A percentile compares a stretch with the other conserved stretches of the same genome.
Evolutionary conservation across 2,329 filamentous ascomycete genomes (phyloP).

Genomic region (Podosphaera fusca): DNA sequence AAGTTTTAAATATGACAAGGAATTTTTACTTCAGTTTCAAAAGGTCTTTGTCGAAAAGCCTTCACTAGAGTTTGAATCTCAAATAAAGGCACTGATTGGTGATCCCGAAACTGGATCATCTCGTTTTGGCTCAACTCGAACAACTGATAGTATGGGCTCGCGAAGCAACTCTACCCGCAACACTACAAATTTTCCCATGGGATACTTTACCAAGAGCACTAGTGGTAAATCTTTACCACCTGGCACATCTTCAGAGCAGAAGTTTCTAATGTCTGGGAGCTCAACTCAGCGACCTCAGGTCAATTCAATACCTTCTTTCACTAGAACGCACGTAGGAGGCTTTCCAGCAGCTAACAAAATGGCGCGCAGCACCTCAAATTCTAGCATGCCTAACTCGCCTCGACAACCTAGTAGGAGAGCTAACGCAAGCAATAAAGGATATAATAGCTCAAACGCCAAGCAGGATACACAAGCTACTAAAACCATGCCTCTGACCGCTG

Average conservation of each 20-base stretch:
- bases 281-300: constrained; percentile 25
- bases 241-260: constrained; percentile 54
- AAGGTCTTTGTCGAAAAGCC: constrained; percentile 92
- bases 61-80: constrained; percentile 74
- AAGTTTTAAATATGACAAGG: constrained; percentile 83
- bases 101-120: constrained; percentile 43
- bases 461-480: constrained; percentile 51
- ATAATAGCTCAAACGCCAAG: constrained; percentile 22
- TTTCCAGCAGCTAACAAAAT: constrained; percentile 41
- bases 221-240: constrained; percentile 40
- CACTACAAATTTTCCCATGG: constrained; percentile 39
- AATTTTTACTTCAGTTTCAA: constrained; percentile 92
- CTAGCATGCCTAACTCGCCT: constrained; percentile 44
- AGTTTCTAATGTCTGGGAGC: constrained; percentile 42
- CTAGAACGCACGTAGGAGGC: constrained; percentile 30
- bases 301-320: constrained; percentile 36
- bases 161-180: constrained; percentile 26
- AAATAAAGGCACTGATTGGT: constrained; percentile 69
- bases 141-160: constrained; percentile 26
- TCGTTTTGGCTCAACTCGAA: constrained; percentile 37
- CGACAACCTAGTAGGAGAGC: constrained; percentile 37
- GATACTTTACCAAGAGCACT: constrained; percentile 34
- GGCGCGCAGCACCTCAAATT: constrained; percentile 39
- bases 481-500: constrained; percentile 76
- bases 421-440: constrained; percentile 37